Percentiles rank a stretch among this genome's conserved stretches.
Evolutionary conservation across 176 grass and related monocot genomes (phyloP).

Genomic region (Coix lacrymajobi): DNA sequence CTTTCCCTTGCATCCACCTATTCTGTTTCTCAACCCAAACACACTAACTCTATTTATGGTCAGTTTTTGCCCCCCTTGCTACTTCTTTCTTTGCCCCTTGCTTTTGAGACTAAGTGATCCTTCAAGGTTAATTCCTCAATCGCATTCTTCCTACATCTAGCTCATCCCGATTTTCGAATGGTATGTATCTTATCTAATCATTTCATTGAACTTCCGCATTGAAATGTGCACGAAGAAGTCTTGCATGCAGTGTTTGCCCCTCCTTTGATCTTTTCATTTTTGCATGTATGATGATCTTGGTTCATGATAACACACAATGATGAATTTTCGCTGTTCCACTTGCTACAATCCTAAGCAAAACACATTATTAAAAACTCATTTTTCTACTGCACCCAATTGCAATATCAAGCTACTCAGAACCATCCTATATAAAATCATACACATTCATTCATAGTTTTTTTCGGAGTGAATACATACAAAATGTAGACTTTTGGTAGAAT

Average conservation of each 20-base stretch:
- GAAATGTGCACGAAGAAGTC: not conserved
- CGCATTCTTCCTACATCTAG: not conserved
- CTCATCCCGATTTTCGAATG: not conserved
- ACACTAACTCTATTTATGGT: constrained; percentile 25
- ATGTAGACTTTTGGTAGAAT: not conserved
- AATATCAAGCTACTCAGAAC: not conserved
- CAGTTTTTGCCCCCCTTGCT: not conserved
- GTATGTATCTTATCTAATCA: not conserved
- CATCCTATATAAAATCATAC: not conserved
- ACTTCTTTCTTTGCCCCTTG: not conserved
- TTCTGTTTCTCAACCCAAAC: not conserved
- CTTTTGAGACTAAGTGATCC: not conserved
- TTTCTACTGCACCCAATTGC: not conserved
- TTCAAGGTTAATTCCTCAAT: not conserved
- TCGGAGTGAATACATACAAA: not conserved
- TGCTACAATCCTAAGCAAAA: too few relatives aligned
- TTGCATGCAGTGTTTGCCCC: not conserved
- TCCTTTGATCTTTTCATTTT: not conserved
- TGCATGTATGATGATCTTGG: not conserved
- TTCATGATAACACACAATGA: not conserved
- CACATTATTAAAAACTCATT: not conserved
- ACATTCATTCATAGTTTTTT: not conserved
- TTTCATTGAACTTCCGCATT: not conserved
- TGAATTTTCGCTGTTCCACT: not conserved
- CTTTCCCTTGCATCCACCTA: constrained; percentile 9